These are phyloP conservation scores for Myrica gale DNA, from an alignment of 306 rosid species.

Conservation along the genomic window DNA sequence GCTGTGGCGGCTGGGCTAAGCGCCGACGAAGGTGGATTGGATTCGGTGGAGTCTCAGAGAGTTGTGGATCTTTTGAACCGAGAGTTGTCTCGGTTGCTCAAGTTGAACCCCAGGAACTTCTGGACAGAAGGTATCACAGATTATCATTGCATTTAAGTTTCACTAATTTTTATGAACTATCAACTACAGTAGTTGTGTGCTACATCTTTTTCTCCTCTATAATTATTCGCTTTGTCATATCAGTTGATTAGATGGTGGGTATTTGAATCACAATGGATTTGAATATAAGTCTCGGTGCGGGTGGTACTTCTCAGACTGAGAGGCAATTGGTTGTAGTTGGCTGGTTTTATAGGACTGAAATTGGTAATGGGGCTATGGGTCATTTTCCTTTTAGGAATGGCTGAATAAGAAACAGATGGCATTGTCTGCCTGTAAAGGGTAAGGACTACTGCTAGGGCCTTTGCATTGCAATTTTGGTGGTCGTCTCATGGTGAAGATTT, in stretches of 20 bases:
- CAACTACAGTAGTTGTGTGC: not conserved
- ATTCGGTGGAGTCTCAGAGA: slow-evolving; percentile 85
- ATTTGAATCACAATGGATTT: not conserved
- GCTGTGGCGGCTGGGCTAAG: slow-evolving; percentile 89
- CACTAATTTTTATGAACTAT: not conserved
- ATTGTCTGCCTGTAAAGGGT: not conserved
- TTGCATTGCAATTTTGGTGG: not conserved
- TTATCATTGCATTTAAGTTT: not conserved
- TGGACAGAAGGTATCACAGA: slow-evolving; percentile 73
- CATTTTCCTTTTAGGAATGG: not conserved
- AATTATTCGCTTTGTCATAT: not conserved
- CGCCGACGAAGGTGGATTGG: slow-evolving; percentile 82
- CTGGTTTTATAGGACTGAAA: not conserved
- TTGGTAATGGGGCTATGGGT: not conserved
- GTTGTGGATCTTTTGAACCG: slow-evolving; percentile 86
- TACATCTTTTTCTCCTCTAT: not conserved
- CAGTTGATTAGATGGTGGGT: not conserved
- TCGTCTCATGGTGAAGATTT: not conserved
- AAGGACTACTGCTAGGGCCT: not conserved
- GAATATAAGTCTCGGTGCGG: not conserved
- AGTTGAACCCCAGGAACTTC: slow-evolving; percentile 75
- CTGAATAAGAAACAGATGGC: not conserved
- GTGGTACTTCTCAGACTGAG: not conserved
- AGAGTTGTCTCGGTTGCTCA: slow-evolving; percentile 75
- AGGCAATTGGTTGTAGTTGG: not conserved